These are phyloP conservation scores for Cercophora samala DNA, from an alignment of 495 filamentous ascomycete genomes.

Conservation along the genomic window DNA sequence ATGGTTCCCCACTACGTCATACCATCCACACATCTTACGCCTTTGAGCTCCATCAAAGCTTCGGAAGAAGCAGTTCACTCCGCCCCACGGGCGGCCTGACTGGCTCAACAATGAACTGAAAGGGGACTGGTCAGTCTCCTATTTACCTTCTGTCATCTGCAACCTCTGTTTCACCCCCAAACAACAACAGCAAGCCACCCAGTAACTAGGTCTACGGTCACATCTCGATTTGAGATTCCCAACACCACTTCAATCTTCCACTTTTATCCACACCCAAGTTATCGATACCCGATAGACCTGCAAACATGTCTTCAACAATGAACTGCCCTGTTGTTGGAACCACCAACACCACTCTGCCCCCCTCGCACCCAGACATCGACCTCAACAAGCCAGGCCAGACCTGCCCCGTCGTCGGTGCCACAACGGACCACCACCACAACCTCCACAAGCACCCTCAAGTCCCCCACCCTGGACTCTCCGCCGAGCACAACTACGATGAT, in stretches of 20 bases:
- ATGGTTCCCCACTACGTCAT: constrained; percentile 6
- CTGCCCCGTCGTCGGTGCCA: constrained; percentile 42
- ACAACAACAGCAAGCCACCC: not conserved
- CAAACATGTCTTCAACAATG: constrained; percentile 20
- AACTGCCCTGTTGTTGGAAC: constrained; percentile 45
- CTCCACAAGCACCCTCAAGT: constrained; percentile 45
- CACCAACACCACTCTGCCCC: constrained; percentile 23
- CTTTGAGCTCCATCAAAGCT: not conserved
- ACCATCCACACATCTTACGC: not conserved
- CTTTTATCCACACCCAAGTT: not conserved
- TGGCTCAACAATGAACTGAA: not conserved
- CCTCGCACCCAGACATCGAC: constrained; percentile 11
- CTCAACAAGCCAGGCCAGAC: constrained; percentile 11
- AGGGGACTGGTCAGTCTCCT: not conserved
- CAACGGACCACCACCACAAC: constrained; percentile 45
- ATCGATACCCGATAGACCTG: constrained; percentile 2
- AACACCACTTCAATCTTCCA: not conserved
- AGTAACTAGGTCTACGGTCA: not conserved
- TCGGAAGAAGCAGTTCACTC: not conserved
- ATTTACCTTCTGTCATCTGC: not conserved
- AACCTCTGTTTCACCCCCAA: not conserved
- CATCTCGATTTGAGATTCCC: not conserved
- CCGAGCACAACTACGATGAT: constrained; percentile 31
- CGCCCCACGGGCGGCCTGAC: not conserved
- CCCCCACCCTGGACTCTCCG: constrained; percentile 23